Conservation (phyloP, 768 basidiomycete species). For the Lentinus tigrinus region DNA sequence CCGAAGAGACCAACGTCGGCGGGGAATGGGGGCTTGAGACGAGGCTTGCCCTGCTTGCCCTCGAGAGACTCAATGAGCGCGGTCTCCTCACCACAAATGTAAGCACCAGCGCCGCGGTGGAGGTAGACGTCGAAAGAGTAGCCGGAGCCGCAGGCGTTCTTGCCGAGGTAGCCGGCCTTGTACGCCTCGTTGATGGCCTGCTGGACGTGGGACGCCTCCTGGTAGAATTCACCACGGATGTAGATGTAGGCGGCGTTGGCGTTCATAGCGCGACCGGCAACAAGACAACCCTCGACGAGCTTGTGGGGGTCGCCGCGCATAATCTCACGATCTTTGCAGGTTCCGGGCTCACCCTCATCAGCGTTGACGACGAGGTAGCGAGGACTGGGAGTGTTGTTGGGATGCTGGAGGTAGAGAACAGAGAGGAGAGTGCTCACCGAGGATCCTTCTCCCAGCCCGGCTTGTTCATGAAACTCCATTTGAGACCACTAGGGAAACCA, state of each 20-base stretch:
- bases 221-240: slow-evolving; percentile 97
- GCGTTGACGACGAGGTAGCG: slow-evolving; percentile 98
- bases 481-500: slow-evolving; percentile 94
- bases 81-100: slow-evolving; percentile 99
- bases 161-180: slow-evolving; percentile 82
- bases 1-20: slow-evolving; percentile 98
- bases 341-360: slow-evolving; percentile 98
- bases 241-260: slow-evolving; percentile 99
- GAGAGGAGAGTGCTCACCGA: slow-evolving; percentile 44
- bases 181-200: slow-evolving; percentile 97
- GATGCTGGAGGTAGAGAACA: not conserved
- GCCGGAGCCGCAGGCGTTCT: slow-evolving; percentile 88
- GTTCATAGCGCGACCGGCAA: slow-evolving; percentile 97
- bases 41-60: slow-evolving; percentile 97
- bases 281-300: slow-evolving; percentile 94
- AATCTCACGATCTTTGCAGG: slow-evolving; percentile 99
- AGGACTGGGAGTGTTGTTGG: slow-evolving; percentile 50
- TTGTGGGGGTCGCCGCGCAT: slow-evolving; percentile 98
- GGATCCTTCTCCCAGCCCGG: slow-evolving; percentile 97
- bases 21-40: slow-evolving; percentile 98
- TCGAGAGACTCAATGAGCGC: slow-evolving; percentile 96
- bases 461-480: slow-evolving; percentile 99
- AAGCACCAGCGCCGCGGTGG: slow-evolving; percentile 97
- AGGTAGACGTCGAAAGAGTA: slow-evolving; percentile 97
- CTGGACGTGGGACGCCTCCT: slow-evolving; percentile 91